Evolutionary conservation across 371 early-diverging fungal species (phyloP).

Genomic region (Lichtheimia corymbifera): DNA sequence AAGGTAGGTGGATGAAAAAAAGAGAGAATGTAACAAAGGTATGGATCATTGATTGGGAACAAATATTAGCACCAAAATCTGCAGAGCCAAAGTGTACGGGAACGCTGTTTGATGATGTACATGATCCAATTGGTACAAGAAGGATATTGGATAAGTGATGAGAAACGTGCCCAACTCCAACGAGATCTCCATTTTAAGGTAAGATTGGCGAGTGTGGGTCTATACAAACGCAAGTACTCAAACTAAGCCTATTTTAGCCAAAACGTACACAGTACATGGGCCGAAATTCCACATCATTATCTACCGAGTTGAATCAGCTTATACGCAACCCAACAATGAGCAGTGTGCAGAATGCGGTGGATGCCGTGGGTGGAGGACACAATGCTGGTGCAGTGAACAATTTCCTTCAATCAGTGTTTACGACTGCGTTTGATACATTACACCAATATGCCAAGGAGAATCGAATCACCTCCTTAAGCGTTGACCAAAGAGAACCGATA

Average conservation of each 20-base stretch:
- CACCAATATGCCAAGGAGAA: conserved; percentile 32
- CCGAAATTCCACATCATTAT: conserved; percentile 13
- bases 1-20: conserved; percentile 25
- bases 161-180: conserved; percentile 33
- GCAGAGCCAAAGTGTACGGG: conserved; percentile 30
- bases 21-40: background rate
- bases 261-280: conserved; percentile 6
- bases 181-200: conserved; percentile 43
- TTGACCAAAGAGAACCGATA: conserved; percentile 11
- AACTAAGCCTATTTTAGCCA: background rate
- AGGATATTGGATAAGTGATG: conserved; percentile 38
- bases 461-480: conserved; percentile 11
- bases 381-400: conserved; percentile 18
- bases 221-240: background rate
- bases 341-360: conserved; percentile 35
- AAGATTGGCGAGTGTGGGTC: background rate
- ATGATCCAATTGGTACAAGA: conserved; percentile 50
- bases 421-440: conserved; percentile 41
- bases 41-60: background rate
- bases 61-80: conserved; percentile 39
- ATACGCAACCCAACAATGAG: conserved; percentile 29
- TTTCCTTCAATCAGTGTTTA: conserved; percentile 47
- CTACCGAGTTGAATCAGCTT: conserved; percentile 39
- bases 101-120: conserved; percentile 51
- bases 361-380: conserved; percentile 40